Percentiles rank a stretch among this genome's conserved stretches.
Evolutionary conservation across 352 stramenopile species (phyloP).

Genomic region (Hyaloperonospora brassicae): DNA sequence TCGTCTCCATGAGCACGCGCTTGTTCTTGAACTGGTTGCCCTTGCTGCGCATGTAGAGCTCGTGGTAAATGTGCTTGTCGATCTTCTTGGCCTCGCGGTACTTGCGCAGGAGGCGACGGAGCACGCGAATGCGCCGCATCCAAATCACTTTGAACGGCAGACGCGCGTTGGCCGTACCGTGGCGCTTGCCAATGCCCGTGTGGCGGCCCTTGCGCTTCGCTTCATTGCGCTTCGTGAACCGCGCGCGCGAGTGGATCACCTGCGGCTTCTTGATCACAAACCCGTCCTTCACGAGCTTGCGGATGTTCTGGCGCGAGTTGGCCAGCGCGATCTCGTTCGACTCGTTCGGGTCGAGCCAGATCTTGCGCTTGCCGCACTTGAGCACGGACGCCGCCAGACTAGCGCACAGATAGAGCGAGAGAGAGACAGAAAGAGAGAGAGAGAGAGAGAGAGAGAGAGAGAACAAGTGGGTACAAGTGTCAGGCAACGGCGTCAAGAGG

Average conservation of each 20-base stretch:
- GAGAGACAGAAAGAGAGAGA: too few relatives aligned
- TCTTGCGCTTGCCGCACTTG: conserved; percentile 99
- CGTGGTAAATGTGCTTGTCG: conserved; percentile 99
- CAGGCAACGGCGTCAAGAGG: too few relatives aligned
- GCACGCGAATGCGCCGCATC: too few relatives aligned
- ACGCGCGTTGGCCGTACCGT: too few relatives aligned
- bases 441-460: conserved; percentile 5
- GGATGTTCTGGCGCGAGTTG: conserved; percentile 99
- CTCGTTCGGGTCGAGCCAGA: conserved; percentile 99
- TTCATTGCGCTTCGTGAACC: conserved; percentile 94
- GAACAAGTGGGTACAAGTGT: too few relatives aligned
- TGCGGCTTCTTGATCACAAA: conserved; percentile 99
- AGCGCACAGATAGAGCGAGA: too few relatives aligned
- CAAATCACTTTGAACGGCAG: too few relatives aligned
- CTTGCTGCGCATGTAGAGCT: conserved; percentile 98
- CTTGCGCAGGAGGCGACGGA: too few relatives aligned
- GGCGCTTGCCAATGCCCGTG: conserved; percentile 98
- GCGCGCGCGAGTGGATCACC: conserved; percentile 97
- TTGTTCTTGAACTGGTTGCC: conserved; percentile 99
- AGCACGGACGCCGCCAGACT: conserved; percentile 91
- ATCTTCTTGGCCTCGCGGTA: too few relatives aligned
- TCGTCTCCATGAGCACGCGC: conserved; percentile 98
- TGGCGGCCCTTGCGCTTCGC: conserved; percentile 98
- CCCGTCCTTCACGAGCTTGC: conserved; percentile 98
- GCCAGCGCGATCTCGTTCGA: conserved; percentile 98